Conservation (phyloP, 257 asterid species). For the Solanum commersonii region DNA sequence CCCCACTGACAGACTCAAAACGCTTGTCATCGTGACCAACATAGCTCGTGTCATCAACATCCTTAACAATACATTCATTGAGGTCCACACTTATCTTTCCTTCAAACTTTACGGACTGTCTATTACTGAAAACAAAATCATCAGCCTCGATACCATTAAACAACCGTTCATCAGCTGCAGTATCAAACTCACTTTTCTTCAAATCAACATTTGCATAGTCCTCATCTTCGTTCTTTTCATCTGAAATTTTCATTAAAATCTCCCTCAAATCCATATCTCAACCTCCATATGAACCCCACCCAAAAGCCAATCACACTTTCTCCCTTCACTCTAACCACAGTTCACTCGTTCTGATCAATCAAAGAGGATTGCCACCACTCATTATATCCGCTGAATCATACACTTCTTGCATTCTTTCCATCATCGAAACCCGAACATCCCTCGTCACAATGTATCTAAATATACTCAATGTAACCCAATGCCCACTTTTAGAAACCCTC, state of each 20-base stretch:
- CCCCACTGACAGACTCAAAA: not conserved
- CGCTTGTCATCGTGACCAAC: not conserved
- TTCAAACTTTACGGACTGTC: not conserved
- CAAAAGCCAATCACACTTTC: not conserved
- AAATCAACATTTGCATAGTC: not conserved
- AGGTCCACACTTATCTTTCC: not conserved
- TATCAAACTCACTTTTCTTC: not conserved
- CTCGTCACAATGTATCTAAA: constrained; percentile 20
- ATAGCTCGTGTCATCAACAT: not conserved
- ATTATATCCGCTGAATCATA: not conserved
- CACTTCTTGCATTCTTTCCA: not conserved
- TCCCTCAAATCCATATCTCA: constrained; percentile 39
- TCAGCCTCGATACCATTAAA: not conserved
- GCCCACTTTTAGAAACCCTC: not conserved
- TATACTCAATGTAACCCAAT: constrained; percentile 32
- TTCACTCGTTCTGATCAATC: not conserved
- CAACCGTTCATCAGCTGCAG: not conserved
- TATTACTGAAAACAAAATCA: not conserved
- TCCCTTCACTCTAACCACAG: not conserved
- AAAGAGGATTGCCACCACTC: not conserved
- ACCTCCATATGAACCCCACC: constrained; percentile 23
- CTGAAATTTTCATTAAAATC: constrained; percentile 19
- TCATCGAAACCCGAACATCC: constrained; percentile 21
- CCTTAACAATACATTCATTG: not conserved
- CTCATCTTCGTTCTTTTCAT: constrained; percentile 23